A percentile compares a stretch with the other conserved stretches of the same genome.
Conservation (phyloP, 495 filamentous ascomycete genomes). For the Corynascus novoguineensis region DNA sequence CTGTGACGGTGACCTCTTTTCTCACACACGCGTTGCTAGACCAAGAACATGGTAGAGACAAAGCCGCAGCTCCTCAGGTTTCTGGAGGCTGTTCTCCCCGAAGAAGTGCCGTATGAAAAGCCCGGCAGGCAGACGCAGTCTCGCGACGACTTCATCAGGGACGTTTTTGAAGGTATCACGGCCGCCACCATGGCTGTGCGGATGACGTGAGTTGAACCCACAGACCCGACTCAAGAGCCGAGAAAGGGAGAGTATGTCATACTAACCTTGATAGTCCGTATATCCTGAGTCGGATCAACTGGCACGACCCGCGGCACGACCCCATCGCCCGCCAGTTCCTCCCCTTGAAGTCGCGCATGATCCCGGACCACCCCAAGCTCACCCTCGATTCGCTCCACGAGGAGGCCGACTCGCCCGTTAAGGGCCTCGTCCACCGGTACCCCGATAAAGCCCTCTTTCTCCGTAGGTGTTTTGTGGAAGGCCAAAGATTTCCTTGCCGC, state of each 20-base stretch:
- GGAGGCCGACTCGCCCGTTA: constrained; percentile 41
- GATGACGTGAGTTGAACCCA: constrained; percentile 33
- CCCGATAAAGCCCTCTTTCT: constrained; percentile 55
- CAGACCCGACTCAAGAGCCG: background rate
- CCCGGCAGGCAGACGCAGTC: constrained; percentile 33
- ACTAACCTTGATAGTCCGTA: constrained; percentile 44
- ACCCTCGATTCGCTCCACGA: constrained; percentile 47
- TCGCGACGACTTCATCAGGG: constrained; percentile 46
- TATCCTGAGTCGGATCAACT: constrained; percentile 49
- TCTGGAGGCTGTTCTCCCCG: constrained; percentile 41
- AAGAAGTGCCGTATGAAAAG: constrained; percentile 35
- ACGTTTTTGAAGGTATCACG: constrained; percentile 45
- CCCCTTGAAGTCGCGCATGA: constrained; percentile 44
- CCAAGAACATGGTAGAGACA: constrained; percentile 39
- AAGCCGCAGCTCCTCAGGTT: constrained; percentile 37
- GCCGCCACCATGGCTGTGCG: constrained; percentile 51
- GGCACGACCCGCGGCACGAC: constrained; percentile 50
- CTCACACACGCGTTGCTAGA: constrained; percentile 15
- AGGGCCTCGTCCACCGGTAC: constrained; percentile 53
- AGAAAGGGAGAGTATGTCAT: no score
- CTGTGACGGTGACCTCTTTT: background rate
- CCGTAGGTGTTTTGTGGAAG: constrained; percentile 32
- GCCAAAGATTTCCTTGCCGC: background rate
- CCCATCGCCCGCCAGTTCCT: constrained; percentile 52
- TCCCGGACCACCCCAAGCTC: constrained; percentile 44